These are phyloP conservation scores for Trichoderma cornu-damae DNA, from an alignment of 2,329 filamentous ascomycete genomes.

Conservation along the genomic window DNA sequence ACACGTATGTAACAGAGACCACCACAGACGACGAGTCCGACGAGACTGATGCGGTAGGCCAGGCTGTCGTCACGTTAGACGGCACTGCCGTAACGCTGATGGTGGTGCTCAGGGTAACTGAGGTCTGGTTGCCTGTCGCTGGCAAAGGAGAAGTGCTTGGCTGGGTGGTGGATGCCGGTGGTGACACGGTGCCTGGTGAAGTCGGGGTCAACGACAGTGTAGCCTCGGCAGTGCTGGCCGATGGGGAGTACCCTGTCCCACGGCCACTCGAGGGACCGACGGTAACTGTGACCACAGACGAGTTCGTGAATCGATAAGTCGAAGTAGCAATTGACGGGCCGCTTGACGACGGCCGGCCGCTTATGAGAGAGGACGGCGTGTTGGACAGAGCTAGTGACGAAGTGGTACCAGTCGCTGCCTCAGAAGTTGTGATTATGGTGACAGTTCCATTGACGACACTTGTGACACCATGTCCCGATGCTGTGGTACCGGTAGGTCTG, in stretches of 20 bases:
- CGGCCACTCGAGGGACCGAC: not conserved
- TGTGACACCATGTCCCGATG: not conserved
- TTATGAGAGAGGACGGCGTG: slow-evolving; percentile 1
- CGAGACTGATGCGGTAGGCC: not conserved
- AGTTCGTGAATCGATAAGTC: slow-evolving; percentile 12
- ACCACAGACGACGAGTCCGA: slow-evolving; percentile 3
- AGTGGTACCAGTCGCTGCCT: not conserved
- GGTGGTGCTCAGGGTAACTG: not conserved
- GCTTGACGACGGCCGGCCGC: not conserved
- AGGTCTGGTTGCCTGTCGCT: slow-evolving; percentile 3
- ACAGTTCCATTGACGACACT: slow-evolving; percentile 14
- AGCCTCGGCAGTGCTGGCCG: slow-evolving; percentile 7
- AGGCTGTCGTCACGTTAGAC: not conserved
- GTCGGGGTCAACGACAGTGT: slow-evolving; percentile 6
- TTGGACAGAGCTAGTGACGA: not conserved
- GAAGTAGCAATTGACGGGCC: slow-evolving; percentile 2
- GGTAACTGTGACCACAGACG: slow-evolving; percentile 10
- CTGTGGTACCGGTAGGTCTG: not conserved
- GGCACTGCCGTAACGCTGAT: not conserved
- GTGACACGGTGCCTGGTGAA: slow-evolving; percentile 7
- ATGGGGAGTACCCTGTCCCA: not conserved
- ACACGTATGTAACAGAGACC: not conserved
- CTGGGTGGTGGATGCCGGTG: not conserved
- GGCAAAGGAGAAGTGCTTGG: slow-evolving; percentile 1
- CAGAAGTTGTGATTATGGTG: slow-evolving; percentile 2